Base-by-base conservation (phyloP, 352 stramenopile genomes). In the Globisporangium splendens region DNA sequence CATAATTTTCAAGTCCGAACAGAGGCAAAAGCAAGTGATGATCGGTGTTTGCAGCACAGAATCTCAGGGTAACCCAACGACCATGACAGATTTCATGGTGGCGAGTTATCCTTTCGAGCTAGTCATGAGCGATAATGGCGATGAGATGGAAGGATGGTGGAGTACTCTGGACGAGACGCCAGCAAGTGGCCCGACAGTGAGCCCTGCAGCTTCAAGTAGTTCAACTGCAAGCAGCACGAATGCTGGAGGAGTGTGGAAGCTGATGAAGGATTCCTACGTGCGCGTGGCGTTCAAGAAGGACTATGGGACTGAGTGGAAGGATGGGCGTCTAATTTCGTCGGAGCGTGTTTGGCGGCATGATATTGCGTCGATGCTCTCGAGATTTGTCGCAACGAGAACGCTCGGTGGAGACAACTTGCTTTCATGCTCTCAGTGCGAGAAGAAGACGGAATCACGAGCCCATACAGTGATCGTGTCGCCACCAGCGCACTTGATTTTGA, bases 201-300 rank as follows among this genome's bases (percentile, higher is more conserved):
- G 55, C 20, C 14, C 50, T 18, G n/a, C 22, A 12, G 43, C 51
- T 5, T 20, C 50, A 20, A 61, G 38, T 22, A 49, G 17, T 1
- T 38, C 38, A 2, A 59, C 33, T 20, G 43, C 22, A n/a, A 53
- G 22, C 13, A 56, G 39, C 8, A 49, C 18, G 3, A 53, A 12
- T 10, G 24, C 31, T 3, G 46, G 15, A 8, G 38, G 33, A 8
- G 66, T 70, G 43, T 96, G 88, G 88, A 83, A 85, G 50, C 63
- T 96, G 3, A 68, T 92, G 42, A 91, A 91, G 44, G 86, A 96
- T 53, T 77, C 75, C 24, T 95, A 95, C 49, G 83, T 96, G 20
- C 88, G 88, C 35, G 59, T 96, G 14, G 86, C 79, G 8, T 96
- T 93, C 69, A 96, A 96, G 70, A 93, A 92, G 50, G 88, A 96